phyloP scores from a whole-genome alignment of 345 rosid species.

The Eucalyptus brandiana region DNA sequence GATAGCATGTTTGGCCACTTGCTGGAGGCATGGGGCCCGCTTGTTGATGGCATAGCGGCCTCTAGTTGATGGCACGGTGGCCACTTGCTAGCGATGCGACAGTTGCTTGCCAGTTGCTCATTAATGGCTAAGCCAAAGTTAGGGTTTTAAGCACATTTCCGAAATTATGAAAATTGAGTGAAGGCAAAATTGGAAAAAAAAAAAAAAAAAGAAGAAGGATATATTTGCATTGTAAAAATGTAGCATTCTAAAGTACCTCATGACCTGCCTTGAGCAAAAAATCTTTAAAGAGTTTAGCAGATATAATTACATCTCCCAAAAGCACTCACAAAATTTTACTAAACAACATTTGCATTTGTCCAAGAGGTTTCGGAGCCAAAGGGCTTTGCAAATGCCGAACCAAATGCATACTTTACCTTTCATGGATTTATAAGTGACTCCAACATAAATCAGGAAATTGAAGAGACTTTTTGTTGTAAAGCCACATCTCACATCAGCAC shows the following conservation, averaged over 20 bases:
- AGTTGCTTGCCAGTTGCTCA: accelerated
- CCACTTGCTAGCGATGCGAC: accelerated
- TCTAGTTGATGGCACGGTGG: accelerated
- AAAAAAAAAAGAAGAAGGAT: no score
- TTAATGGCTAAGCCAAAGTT: no score
- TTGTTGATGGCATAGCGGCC: no score
- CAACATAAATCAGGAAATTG: not conserved
- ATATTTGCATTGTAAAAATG: not conserved
- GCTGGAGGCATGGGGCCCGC: no score
- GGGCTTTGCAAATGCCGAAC: not conserved
- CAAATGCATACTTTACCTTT: not conserved
- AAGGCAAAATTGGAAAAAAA: not conserved
- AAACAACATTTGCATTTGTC: not conserved
- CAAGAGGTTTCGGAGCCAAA: not conserved
- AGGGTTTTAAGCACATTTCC: no score
- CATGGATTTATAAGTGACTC: not conserved
- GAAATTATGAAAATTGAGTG: not conserved
- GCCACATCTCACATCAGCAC: not conserved
- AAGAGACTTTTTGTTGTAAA: not conserved
- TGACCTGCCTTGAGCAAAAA: accelerated
- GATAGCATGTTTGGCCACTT: not conserved
- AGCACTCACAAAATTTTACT: not conserved
- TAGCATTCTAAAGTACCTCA: not conserved
- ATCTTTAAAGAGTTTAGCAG: no score
- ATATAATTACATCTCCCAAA: not conserved